phyloP scores from a whole-genome alignment of 441 rosid species.

The Pelargonium exstipulatum region DNA sequence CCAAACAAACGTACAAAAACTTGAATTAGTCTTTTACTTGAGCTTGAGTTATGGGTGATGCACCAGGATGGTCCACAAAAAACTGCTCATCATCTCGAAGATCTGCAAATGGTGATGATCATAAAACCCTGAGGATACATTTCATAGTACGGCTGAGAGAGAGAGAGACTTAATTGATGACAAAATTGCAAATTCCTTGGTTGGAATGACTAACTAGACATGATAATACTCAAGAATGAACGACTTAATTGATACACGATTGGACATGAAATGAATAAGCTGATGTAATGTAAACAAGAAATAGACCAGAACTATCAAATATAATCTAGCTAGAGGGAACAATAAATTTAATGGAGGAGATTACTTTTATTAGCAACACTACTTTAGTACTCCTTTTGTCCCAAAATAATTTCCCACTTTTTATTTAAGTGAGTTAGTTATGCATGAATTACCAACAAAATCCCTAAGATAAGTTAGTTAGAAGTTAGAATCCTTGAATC shows the following conservation, averaged over 20 bases:
- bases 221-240: no score
- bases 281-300: no score
- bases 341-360: neutral
- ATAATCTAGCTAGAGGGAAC: no score
- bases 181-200: neutral
- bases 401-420: no score
- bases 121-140: neutral
- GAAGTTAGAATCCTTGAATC: no score
- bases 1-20: neutral
- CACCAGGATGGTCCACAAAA: constrained; percentile 3
- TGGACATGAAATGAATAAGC: no score
- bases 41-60: neutral
- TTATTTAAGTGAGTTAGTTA: no score
- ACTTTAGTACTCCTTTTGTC: neutral
- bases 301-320: no score
- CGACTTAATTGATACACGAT: no score
- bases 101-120: neutral
- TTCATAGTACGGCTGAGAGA: neutral
- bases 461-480: no score
- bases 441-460: no score
- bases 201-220: neutral
- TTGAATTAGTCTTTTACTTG: neutral
- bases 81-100: constrained; percentile 11
- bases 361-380: neutral
- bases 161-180: no score